Evolutionary conservation across 176 grass and related monocot species (phyloP).

Genomic region (Aechmea fasciata): DNA sequence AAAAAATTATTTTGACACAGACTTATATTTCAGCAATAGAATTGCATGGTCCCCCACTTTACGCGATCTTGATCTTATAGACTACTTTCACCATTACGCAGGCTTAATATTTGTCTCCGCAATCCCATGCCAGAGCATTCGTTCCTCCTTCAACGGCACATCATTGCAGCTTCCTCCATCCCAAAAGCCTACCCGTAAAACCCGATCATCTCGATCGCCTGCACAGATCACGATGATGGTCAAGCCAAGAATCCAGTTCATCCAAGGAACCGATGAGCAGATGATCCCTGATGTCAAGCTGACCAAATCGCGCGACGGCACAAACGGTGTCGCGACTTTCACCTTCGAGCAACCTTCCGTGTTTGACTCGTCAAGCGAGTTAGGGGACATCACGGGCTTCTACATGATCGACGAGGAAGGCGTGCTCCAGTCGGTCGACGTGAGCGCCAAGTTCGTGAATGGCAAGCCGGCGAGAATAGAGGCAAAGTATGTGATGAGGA

Average conservation of each 20-base stretch:
- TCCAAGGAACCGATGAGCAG: constrained; percentile 88
- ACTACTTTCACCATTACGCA: constrained; percentile 4
- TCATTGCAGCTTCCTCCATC: constrained; percentile 32
- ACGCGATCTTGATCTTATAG: not conserved
- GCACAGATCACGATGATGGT: constrained; percentile 36
- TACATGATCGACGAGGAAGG: constrained; percentile 91
- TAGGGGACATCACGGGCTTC: constrained; percentile 85
- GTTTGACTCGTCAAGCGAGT: constrained; percentile 79
- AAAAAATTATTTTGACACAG: not conserved
- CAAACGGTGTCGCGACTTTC: constrained; percentile 71
- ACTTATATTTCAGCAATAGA: not conserved
- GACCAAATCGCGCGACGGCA: constrained; percentile 85
- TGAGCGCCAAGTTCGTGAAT: constrained; percentile 84
- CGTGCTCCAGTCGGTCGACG: constrained; percentile 67
- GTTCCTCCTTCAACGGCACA: constrained; percentile 36
- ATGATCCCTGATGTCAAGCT: constrained; percentile 82
- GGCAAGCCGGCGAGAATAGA: constrained; percentile 62
- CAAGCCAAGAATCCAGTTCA: constrained; percentile 83
- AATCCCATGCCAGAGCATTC: constrained; percentile 23
- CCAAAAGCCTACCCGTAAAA: not conserved
- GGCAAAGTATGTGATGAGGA: constrained; percentile 76
- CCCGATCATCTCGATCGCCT: not conserved
- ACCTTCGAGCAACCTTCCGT: constrained; percentile 73
- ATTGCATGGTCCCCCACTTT: not conserved
- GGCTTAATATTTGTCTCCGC: constrained; percentile 16